Percentiles rank a stretch among this genome's conserved stretches.
Evolutionary conservation across 306 rosid species (phyloP).

Genomic region (Herpetospermum pedunculosum): DNA sequence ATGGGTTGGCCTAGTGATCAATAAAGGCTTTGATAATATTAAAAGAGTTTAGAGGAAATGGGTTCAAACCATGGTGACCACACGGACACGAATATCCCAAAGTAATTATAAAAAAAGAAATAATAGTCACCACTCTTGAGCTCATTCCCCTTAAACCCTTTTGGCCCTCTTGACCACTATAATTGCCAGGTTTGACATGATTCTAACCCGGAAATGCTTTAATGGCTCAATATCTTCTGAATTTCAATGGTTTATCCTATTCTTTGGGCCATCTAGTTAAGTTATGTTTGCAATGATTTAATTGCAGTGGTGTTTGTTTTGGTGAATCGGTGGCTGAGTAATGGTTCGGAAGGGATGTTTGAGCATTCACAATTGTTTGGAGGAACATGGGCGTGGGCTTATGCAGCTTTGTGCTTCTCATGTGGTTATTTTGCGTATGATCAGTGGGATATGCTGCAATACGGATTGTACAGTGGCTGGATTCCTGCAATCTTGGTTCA

Average conservation of each 20-base stretch:
- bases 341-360: conserved; percentile 54
- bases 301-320: conserved; percentile 63
- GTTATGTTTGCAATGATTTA: neutral
- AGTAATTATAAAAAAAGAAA: no score
- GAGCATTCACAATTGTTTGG: conserved; percentile 72
- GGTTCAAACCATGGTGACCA: no score
- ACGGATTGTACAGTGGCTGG: conserved; percentile 58
- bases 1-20: no score
- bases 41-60: no score
- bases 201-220: neutral
- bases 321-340: conserved; percentile 33
- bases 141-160: no score
- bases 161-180: no score
- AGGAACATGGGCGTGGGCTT: conserved; percentile 80
- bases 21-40: no score
- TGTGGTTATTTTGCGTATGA: conserved; percentile 97
- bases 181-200: no score
- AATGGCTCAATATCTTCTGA: neutral
- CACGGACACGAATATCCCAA: no score
- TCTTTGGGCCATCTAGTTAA: neutral
- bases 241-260: neutral
- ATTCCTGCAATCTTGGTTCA: conserved; percentile 77
- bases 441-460: conserved; percentile 87
- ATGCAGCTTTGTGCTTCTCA: conserved; percentile 80
- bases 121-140: no score